Evolutionary conservation across 2,329 filamentous ascomycete species (phyloP), one percentile per base, ranked within the genome.

Genomic region (Aspergillus terreus): DNA sequence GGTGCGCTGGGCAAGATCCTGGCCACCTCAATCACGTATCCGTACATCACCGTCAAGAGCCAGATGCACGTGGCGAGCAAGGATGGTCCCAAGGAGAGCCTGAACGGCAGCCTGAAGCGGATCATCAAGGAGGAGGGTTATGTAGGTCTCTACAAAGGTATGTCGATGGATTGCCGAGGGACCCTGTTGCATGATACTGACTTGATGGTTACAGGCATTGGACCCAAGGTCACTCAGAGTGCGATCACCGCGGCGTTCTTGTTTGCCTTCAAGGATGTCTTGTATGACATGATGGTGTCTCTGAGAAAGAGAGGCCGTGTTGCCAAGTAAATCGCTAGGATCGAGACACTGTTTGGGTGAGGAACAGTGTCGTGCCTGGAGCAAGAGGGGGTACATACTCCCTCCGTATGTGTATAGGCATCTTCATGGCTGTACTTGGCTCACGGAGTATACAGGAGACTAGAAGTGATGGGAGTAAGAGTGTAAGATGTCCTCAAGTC

Each of bases 21-120:
- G 55, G 94, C 94, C 21, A 99, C 94, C 2, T 85, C 81, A 55
- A 88, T 97, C 65, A 99, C 94, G 5, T 99, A 99, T 72, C 94
- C 94, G 10, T 99, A 99, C 71, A 97, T 99, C 71, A 99, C 94
- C 4, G 88, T 99, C 65, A 99, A 99, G 85, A 95, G 91, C 74
- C 84, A 90, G 69, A 96, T 96, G 84, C 94, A 99, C 71, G 90
- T 99, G 55, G 90, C 92, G 25, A 85, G 82, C 56, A 84, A 84
- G 64, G 85, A 84, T 56, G 82, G 82, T n/a, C 85, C 84, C 58
- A 87, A 87, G 73, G 88, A 95, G 74, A 88, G 87, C 60, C 87
- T 96, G 80, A 79, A 85, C 48, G 82, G 85, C 59, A 88, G 85
- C 44, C 82, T 99, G 67, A 84, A 81, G 66, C 82, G 86, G 54